Evolutionary conservation across 2,329 filamentous ascomycete species (phyloP).

Genomic region (Fonsecaea multimorphosa): DNA sequence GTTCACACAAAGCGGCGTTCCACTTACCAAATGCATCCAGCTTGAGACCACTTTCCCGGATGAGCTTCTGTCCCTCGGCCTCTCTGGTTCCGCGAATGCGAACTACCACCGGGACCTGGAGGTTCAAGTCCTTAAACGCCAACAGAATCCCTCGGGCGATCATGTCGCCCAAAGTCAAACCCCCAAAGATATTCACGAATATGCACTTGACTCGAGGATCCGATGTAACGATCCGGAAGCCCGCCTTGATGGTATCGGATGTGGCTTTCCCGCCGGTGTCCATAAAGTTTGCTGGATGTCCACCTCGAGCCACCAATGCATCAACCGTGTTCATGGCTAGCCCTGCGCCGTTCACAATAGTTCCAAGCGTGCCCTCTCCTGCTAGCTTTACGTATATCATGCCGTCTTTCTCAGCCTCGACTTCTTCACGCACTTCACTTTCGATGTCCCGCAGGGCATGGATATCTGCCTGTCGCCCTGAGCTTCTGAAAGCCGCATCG

Average conservation of each 20-base stretch:
- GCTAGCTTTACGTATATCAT: slow-evolving; percentile 77
- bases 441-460: slow-evolving; percentile 62
- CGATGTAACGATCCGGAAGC: slow-evolving; percentile 73
- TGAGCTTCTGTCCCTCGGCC: slow-evolving; percentile 70
- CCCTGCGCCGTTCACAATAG: slow-evolving; percentile 81
- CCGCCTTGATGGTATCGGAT: slow-evolving; percentile 75
- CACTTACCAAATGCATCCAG: slow-evolving; percentile 74
- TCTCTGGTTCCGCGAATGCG: slow-evolving; percentile 78
- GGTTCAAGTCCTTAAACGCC: slow-evolving; percentile 71
- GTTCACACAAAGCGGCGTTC: not conserved
- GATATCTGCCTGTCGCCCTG: slow-evolving; percentile 65
- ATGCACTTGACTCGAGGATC: slow-evolving; percentile 75
- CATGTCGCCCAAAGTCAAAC: slow-evolving; percentile 77
- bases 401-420: slow-evolving; percentile 70
- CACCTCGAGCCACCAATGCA: slow-evolving; percentile 71
- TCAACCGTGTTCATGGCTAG: slow-evolving; percentile 92
- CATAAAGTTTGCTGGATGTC: slow-evolving; percentile 79
- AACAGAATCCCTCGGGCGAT: slow-evolving; percentile 76
- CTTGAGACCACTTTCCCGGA: slow-evolving; percentile 70
- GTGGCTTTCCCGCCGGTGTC: slow-evolving; percentile 92
- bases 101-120: slow-evolving; percentile 76
- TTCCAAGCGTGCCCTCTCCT: slow-evolving; percentile 71
- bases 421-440: slow-evolving; percentile 61
- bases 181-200: slow-evolving; percentile 75
- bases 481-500: slow-evolving; percentile 70